phyloP scores from a whole-genome alignment of 805 yeast species.

The Saccharomycopsis synnaedendra region DNA sequence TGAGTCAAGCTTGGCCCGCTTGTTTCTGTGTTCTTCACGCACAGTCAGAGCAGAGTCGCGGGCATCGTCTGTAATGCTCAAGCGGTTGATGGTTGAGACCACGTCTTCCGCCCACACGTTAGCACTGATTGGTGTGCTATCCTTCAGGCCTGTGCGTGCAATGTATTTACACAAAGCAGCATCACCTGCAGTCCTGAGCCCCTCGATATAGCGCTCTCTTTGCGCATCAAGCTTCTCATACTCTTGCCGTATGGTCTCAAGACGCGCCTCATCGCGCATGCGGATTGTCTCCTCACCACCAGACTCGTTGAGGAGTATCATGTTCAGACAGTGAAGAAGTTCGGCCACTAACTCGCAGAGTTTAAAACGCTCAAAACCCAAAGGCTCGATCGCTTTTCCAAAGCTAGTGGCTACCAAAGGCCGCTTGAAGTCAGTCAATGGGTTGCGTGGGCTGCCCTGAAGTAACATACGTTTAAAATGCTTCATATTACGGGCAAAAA shows the following conservation, averaged over 20 bases:
- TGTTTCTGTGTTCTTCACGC: conserved; percentile 19
- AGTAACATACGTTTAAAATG: conserved; percentile 44
- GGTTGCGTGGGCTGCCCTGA: conserved; percentile 6
- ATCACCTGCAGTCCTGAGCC: conserved; percentile 9
- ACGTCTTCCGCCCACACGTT: background rate
- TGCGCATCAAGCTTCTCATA: conserved; percentile 11
- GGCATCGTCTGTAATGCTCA: conserved; percentile 13
- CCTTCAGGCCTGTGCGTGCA: background rate
- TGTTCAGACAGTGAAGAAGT: conserved; percentile 91
- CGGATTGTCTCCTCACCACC: conserved; percentile 56
- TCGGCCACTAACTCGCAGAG: conserved; percentile 91
- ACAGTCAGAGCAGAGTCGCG: conserved; percentile 11
- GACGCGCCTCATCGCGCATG: conserved; percentile 58
- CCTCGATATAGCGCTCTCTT: conserved; percentile 9
- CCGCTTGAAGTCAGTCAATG: conserved; percentile 12
- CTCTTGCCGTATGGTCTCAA: conserved; percentile 31
- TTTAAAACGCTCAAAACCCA: conserved; percentile 87
- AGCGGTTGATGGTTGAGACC: conserved; percentile 11
- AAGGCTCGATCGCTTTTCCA: conserved; percentile 54
- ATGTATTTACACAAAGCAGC: conserved; percentile 4
- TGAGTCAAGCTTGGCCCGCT: conserved; percentile 15
- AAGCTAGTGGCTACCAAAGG: conserved; percentile 26
- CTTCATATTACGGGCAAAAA: conserved; percentile 60
- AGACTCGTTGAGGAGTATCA: conserved; percentile 78
- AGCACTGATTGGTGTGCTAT: background rate